phyloP scores from a whole-genome alignment of 345 rosid genomes.

The Clarkia xantiana region DNA sequence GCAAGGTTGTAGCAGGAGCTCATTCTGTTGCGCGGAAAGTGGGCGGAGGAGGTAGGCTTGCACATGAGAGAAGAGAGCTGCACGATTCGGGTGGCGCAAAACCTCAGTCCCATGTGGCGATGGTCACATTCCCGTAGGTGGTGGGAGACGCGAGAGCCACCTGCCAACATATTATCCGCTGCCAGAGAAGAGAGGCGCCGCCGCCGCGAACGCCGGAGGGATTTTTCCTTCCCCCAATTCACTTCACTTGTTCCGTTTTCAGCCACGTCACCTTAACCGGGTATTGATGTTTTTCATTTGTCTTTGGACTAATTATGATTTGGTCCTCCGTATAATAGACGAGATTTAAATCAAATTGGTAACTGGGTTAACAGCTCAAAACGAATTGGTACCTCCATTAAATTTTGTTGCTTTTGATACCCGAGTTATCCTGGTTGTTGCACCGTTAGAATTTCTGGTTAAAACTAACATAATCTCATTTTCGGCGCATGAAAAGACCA shows the following conservation, averaged over 20 bases:
- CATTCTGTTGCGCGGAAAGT: slow-evolving; percentile 21
- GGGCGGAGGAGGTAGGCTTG: slow-evolving; percentile 23
- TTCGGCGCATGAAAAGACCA: too few species aligned
- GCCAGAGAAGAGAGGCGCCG: background rate
- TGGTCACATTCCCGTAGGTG: slow-evolving; percentile 35
- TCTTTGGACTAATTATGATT: too few species aligned
- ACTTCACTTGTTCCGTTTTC: background rate
- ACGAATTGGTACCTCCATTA: too few species aligned
- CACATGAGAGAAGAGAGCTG: slow-evolving; percentile 36
- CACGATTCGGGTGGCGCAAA: slow-evolving; percentile 26
- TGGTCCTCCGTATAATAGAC: too few species aligned
- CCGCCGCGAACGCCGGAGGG: background rate
- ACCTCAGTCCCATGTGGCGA: slow-evolving; percentile 15
- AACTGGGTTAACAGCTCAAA: too few species aligned
- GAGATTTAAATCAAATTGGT: too few species aligned
- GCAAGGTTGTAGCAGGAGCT: slow-evolving; percentile 21
- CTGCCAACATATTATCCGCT: slow-evolving; percentile 39
- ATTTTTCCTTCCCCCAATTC: background rate
- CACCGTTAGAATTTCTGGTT: too few species aligned
- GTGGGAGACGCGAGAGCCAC: slow-evolving; percentile 57
- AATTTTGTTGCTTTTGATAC: too few species aligned
- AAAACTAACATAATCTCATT: too few species aligned
- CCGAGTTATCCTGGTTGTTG: too few species aligned
- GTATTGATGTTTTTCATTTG: too few species aligned
- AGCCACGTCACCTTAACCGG: slow-evolving; percentile 6